phyloP scores from a whole-genome alignment of 2,329 filamentous ascomycete genomes.

The Penicillium expansum region DNA sequence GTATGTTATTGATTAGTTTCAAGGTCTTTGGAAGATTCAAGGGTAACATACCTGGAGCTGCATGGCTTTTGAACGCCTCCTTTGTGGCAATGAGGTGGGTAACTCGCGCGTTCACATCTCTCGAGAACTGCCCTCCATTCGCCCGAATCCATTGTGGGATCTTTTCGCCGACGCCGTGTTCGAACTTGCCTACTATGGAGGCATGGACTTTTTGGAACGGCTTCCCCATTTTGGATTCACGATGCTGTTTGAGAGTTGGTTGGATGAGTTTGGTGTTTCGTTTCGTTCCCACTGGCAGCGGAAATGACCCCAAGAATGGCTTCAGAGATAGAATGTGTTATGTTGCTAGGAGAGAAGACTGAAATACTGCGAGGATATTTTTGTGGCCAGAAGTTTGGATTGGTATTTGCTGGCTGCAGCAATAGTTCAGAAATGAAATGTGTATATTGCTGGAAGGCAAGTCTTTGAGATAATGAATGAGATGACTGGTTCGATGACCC shows the following conservation, averaged over 20 bases:
- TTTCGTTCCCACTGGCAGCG: not conserved
- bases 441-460: not conserved
- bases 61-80: conserved; percentile 56
- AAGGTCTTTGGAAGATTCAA: not conserved
- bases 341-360: not conserved
- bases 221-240: conserved; percentile 35
- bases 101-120: conserved; percentile 52
- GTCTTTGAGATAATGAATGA: not conserved
- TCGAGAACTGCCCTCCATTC: conserved; percentile 59
- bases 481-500: not conserved
- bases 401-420: not conserved
- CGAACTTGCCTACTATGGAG: conserved; percentile 59
- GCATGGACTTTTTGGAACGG: conserved; percentile 55
- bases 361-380: not conserved
- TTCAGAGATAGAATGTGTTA: not conserved
- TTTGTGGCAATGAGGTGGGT: conserved; percentile 72
- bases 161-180: conserved; percentile 50
- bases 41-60: conserved; percentile 38
- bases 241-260: not conserved
- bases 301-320: not conserved
- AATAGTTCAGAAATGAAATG: not conserved
- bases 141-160: conserved; percentile 64
- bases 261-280: not conserved
- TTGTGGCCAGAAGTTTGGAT: not conserved
- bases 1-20: conserved; percentile 18